Evolutionary conservation across 2,329 filamentous ascomycete genomes (phyloP).

Genomic region (Ploettnerulaceae sp.): DNA sequence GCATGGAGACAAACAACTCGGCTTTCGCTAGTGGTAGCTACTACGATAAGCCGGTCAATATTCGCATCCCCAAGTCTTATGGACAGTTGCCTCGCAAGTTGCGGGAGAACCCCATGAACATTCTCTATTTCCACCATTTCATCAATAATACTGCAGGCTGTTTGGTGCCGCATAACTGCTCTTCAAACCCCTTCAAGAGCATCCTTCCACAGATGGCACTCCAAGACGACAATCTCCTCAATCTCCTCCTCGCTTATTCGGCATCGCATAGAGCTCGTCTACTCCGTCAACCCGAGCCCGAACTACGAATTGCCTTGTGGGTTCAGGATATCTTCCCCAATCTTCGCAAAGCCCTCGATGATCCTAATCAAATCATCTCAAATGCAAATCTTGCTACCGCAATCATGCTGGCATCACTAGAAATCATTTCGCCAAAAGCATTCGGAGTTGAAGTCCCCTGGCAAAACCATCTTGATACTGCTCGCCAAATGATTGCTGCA

Average conservation of each 20-base stretch:
- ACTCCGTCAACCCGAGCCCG: constrained; percentile 67
- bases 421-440: constrained; percentile 76
- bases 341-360: constrained; percentile 61
- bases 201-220: constrained; percentile 58
- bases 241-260: constrained; percentile 74
- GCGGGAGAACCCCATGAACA: constrained; percentile 71
- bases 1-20: constrained; percentile 43
- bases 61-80: constrained; percentile 48
- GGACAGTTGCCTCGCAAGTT: constrained; percentile 49
- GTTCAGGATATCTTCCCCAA: constrained; percentile 74
- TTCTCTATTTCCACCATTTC: constrained; percentile 58
- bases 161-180: constrained; percentile 45
- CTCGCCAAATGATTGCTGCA: constrained; percentile 67
- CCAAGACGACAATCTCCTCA: constrained; percentile 65
- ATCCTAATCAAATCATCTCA: constrained; percentile 58
- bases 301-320: constrained; percentile 73
- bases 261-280: constrained; percentile 78
- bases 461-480: constrained; percentile 73
- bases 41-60: constrained; percentile 63
- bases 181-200: constrained; percentile 49
- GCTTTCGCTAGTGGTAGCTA: constrained; percentile 59
- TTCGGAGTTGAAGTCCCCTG: constrained; percentile 78
- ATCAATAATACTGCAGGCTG: constrained; percentile 73
- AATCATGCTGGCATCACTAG: constrained; percentile 78
- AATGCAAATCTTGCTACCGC: constrained; percentile 73